Evolutionary conservation across 2,329 filamentous ascomycete genomes (phyloP), one percentile per base, ranked within the genome.

Genomic region (Fonsecaea pedrosoi): DNA sequence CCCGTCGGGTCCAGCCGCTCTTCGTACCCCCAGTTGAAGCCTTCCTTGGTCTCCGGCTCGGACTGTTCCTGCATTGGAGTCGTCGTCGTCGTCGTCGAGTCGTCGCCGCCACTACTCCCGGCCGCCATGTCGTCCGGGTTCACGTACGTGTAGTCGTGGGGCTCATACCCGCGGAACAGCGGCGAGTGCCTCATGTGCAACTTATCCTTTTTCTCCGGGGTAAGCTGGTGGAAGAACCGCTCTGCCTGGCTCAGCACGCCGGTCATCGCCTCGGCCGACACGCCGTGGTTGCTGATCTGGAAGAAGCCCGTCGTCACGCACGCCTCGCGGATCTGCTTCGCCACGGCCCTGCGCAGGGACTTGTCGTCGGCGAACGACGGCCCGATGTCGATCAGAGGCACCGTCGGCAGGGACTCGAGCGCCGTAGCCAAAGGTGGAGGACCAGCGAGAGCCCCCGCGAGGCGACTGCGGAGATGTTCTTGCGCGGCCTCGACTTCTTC

Each of bases 281-380:
- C 78, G 8, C 79, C 76, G 70, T 86, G 84, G n/a, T 82, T 82
- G 13, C 78, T 78, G 65, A 87, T 81, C 70, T 85, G 83, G 75
- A 87, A 86, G 75, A 86, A 86, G 3, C 84, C 84, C 18, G 77
- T 84, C 71, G 76, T 80, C 21, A 79, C 73, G 67, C 82, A 84
- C 57, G 81, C 81, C 40, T 77, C 71, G 9, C 81, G 77, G 42
- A 84, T 77, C 59, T 81, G 76, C 0, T 69, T 62, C 2, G 81
- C 80, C 1, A 73, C 66, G 13, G 66, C 42, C 18, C 68, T 55
- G 4, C 62, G 58, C 9, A 61, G 62, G 21, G 50, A 56, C 9
- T 64, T 40, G 18, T 40, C 61, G 25, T 55, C 64, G 25, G 63
- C 58, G 60, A 72, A 69, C 1, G 71, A 73, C 9, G 69, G 54